Percentiles rank a stretch among this genome's conserved stretches.
phyloP scores from a whole-genome alignment of 139 green algal species.

The Picochlorum costavermella region DNA sequence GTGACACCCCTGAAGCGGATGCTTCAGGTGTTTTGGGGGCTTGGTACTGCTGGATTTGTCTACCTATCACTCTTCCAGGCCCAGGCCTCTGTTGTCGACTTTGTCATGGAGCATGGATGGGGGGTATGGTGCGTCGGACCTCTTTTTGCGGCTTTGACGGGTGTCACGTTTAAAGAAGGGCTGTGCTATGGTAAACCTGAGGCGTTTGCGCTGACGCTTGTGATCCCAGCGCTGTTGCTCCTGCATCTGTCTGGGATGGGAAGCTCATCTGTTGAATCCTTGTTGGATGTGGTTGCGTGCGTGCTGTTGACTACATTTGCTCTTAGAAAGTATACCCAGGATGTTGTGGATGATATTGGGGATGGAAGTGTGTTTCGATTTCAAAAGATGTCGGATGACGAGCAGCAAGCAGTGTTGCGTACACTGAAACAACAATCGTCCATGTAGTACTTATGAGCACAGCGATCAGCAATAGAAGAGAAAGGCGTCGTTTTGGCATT shows the following conservation, averaged over 20 bases:
- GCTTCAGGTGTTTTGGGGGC: conserved; percentile 56
- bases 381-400: conserved; percentile 5
- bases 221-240: conserved; percentile 46
- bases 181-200: conserved; percentile 81
- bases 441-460: too few species aligned
- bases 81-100: conserved; percentile 34
- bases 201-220: conserved; percentile 52
- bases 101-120: conserved; percentile 55
- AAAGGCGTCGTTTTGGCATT: too few species aligned
- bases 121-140: conserved; percentile 82
- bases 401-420: conserved; percentile 8
- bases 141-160: conserved; percentile 81
- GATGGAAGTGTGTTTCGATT: conserved; percentile 80
- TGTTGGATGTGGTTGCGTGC: conserved; percentile 28
- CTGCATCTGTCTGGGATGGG: conserved; percentile 29
- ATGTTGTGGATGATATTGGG: conserved; percentile 88
- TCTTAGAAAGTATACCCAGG: conserved; percentile 79
- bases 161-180: conserved; percentile 81
- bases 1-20: conserved; percentile 64
- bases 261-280: conserved; percentile 17
- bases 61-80: conserved; percentile 44
- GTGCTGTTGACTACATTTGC: conserved; percentile 58
- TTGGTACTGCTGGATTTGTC: conserved; percentile 41
- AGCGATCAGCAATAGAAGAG: too few species aligned
- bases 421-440: background rate